A percentile compares a stretch with the other conserved stretches of the same genome.
Conservation (phyloP, 225 moss, liverwort and hornwort genomes). For the Physcomitrium patens region DNA sequence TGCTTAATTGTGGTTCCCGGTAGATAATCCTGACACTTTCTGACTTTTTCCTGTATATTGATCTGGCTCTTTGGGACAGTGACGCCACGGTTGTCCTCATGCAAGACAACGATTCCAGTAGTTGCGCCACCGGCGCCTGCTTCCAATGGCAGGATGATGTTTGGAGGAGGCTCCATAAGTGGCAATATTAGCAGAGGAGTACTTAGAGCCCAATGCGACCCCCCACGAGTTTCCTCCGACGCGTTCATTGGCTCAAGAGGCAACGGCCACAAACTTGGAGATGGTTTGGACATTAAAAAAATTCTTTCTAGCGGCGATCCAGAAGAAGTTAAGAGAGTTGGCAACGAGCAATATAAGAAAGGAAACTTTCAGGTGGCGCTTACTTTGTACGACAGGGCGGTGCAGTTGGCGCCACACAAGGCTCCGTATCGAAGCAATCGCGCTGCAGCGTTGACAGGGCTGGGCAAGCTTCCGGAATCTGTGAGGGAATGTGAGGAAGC, state of each 20-base stretch:
- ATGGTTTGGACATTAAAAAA: constrained; percentile 54
- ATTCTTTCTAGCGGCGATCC: constrained; percentile 70
- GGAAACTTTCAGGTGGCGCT: constrained; percentile 83
- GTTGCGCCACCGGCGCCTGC: constrained; percentile 25
- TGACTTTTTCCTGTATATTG: background rate
- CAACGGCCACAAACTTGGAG: constrained; percentile 47
- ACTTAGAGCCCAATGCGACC: constrained; percentile 22
- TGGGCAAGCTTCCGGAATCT: constrained; percentile 79
- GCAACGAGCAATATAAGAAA: constrained; percentile 91
- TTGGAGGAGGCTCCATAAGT: constrained; percentile 45
- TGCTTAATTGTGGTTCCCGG: background rate
- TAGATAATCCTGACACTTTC: background rate
- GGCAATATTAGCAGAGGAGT: constrained; percentile 10
- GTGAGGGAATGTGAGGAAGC: constrained; percentile 85
- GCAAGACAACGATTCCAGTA: constrained; percentile 29
- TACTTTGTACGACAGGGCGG: constrained; percentile 79
- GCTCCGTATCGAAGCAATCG: constrained; percentile 83
- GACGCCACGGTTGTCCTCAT: constrained; percentile 38
- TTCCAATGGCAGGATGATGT: constrained; percentile 44
- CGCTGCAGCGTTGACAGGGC: constrained; percentile 84
- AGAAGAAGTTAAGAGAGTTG: constrained; percentile 79
- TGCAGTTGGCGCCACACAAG: constrained; percentile 72
- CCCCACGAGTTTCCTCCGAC: constrained; percentile 43
- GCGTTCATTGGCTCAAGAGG: constrained; percentile 37
- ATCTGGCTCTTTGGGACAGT: constrained; percentile 17